Evolutionary conservation across 2,329 filamentous ascomycete genomes (phyloP).

Genomic region (Bretziella fagacearum): DNA sequence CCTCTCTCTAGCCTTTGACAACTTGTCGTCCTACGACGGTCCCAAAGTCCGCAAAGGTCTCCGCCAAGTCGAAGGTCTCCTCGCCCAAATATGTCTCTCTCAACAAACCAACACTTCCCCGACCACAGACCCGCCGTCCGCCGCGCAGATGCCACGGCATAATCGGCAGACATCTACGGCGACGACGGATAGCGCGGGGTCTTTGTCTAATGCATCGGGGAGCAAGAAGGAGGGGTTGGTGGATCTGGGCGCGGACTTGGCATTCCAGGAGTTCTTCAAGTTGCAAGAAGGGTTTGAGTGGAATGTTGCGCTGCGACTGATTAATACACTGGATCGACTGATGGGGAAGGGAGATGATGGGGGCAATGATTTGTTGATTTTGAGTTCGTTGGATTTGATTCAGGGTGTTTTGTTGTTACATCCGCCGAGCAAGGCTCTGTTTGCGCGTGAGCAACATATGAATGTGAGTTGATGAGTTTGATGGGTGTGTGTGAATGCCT

Average conservation of each 20-base stretch:
- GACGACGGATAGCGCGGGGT: no score
- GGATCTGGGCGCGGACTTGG: slow-evolving; percentile 63
- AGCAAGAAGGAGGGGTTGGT: slow-evolving; percentile 32
- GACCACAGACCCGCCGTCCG: neutral
- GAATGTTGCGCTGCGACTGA: slow-evolving; percentile 80
- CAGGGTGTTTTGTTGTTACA: slow-evolving; percentile 81
- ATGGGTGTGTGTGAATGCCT: no score
- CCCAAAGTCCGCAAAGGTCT: slow-evolving; percentile 85
- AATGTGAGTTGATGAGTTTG: slow-evolving; percentile 46
- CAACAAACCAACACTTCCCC: slow-evolving; percentile 19
- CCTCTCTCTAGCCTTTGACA: slow-evolving; percentile 85
- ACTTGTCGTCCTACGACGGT: slow-evolving; percentile 81
- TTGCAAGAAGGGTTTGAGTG: slow-evolving; percentile 94
- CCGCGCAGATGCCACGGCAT: neutral
- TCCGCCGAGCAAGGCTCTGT: slow-evolving; percentile 72
- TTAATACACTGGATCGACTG: slow-evolving; percentile 70
- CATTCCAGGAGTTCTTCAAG: slow-evolving; percentile 91
- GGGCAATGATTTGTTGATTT: slow-evolving; percentile 73
- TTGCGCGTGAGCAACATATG: slow-evolving; percentile 84
- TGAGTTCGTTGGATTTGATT: slow-evolving; percentile 73
- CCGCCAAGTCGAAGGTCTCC: slow-evolving; percentile 80
- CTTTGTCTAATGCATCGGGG: no score
- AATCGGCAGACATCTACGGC: neutral
- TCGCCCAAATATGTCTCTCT: slow-evolving; percentile 86
- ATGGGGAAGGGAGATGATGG: slow-evolving; percentile 68